Percentiles rank a stretch among this genome's conserved stretches.
phyloP scores from a whole-genome alignment of 2,329 filamentous ascomycete species.

The Grosmannia clavigera region DNA sequence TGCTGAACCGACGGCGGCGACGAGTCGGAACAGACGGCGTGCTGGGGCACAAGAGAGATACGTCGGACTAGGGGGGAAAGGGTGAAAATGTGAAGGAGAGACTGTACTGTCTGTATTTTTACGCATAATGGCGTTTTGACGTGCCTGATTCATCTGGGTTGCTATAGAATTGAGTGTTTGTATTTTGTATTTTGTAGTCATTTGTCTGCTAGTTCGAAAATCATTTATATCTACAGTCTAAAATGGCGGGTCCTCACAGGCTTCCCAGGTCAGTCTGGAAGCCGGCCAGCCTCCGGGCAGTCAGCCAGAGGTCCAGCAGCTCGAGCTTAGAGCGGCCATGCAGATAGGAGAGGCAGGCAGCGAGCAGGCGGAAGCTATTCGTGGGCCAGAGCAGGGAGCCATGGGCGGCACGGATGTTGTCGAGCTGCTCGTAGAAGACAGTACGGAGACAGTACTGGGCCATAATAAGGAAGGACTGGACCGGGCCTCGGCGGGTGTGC shows the following conservation, averaged over 20 bases:
- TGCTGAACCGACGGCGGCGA: slow-evolving; percentile 36
- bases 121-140: background rate
- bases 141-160: background rate
- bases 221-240: background rate
- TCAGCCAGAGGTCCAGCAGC: slow-evolving; percentile 50
- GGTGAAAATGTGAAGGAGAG: background rate
- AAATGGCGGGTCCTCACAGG: background rate
- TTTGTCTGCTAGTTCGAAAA: background rate
- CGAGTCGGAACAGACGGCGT: slow-evolving; percentile 32
- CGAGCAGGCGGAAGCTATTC: slow-evolving; percentile 40
- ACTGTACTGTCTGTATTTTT: background rate
- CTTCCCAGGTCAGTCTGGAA: slow-evolving; percentile 4
- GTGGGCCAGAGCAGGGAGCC: slow-evolving; percentile 47
- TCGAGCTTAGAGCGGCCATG: slow-evolving; percentile 52
- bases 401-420: slow-evolving; percentile 34
- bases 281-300: slow-evolving; percentile 35
- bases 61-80: slow-evolving; percentile 4
- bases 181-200: background rate
- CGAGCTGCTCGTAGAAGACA: slow-evolving; percentile 52
- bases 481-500: slow-evolving; percentile 56
- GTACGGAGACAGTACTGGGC: slow-evolving; percentile 56
- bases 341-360: slow-evolving; percentile 45
- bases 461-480: slow-evolving; percentile 55
- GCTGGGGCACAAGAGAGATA: slow-evolving; percentile 32
- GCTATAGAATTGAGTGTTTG: background rate